Percentiles rank a stretch among this genome's conserved stretches.
phyloP scores from a whole-genome alignment of 257 asterid species.

The Solanum bukasovii region DNA sequence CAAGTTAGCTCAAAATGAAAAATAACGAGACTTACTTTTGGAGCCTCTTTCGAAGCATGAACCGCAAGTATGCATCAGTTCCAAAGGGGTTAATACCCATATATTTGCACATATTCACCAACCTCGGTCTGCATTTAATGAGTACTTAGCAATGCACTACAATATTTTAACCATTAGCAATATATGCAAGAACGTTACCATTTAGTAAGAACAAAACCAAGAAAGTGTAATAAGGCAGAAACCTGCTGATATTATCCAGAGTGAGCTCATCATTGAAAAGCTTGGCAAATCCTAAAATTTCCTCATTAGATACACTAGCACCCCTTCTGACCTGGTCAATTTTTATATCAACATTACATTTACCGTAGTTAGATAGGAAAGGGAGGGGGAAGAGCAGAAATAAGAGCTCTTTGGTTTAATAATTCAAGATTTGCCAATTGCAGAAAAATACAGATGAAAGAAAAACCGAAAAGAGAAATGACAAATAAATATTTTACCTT shows the following conservation, averaged over 20 bases:
- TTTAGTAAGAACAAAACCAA: not conserved
- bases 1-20: slow-evolving; percentile 3
- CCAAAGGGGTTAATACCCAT: slow-evolving; percentile 75
- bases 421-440: not conserved
- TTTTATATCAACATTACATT: not conserved
- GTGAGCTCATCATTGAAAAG: slow-evolving; percentile 95
- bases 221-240: not conserved
- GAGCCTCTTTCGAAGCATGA: slow-evolving; percentile 73
- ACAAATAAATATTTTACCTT: slow-evolving; percentile 25
- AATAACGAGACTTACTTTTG: slow-evolving; percentile 41
- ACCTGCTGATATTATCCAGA: slow-evolving; percentile 91
- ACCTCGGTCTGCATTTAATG: slow-evolving; percentile 54
- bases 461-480: not conserved
- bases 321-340: slow-evolving; percentile 70
- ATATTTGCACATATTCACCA: slow-evolving; percentile 60
- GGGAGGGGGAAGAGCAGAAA: not conserved
- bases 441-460: not conserved
- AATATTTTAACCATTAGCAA: not conserved
- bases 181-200: slow-evolving; percentile 1
- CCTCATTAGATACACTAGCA: slow-evolving; percentile 70
- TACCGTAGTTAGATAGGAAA: not conserved
- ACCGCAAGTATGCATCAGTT: slow-evolving; percentile 80
- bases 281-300: slow-evolving; percentile 84
- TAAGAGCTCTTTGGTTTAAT: not conserved
- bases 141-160: not conserved